phyloP scores from a whole-genome alignment of 192 early-diverging fungal species.

The Diversispora epigaea region DNA sequence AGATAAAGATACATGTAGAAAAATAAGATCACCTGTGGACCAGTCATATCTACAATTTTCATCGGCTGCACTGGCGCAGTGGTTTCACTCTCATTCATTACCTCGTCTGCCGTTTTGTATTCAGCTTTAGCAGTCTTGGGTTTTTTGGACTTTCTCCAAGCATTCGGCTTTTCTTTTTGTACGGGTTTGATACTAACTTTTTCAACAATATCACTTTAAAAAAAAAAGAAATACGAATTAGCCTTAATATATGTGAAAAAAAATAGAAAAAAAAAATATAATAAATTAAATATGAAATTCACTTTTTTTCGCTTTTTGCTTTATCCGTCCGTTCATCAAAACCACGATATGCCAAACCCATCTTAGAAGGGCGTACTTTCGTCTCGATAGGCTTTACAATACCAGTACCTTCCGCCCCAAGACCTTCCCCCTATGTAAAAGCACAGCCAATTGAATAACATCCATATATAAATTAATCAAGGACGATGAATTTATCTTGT shows the following conservation, averaged over 20 bases:
- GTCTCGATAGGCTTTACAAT: constrained; percentile 91
- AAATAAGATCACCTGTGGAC: constrained; percentile 54
- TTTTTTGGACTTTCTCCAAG: constrained; percentile 47
- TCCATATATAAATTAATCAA: not conserved
- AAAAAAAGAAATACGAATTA: not conserved
- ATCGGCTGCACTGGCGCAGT: constrained; percentile 42
- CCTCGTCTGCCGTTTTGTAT: constrained; percentile 77
- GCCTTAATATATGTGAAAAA: not conserved
- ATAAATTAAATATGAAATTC: constrained; percentile 9
- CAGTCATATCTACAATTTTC: constrained; percentile 88
- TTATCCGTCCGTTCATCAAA: constrained; percentile 78
- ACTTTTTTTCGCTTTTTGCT: constrained; percentile 49
- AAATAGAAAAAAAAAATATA: not conserved
- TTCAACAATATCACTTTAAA: constrained; percentile 33
- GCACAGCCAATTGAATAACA: not conserved
- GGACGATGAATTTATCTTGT: not conserved
- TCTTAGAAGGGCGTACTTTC: constrained; percentile 72
- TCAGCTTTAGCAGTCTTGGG: constrained; percentile 44
- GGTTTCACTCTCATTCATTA: constrained; percentile 58
- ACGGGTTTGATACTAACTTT: constrained; percentile 30
- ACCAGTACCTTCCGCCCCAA: constrained; percentile 84
- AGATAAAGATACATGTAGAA: not conserved
- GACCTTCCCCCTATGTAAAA: constrained; percentile 66
- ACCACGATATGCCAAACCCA: constrained; percentile 80
- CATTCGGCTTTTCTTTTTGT: constrained; percentile 43